A percentile compares a stretch with the other conserved stretches of the same genome.
These are phyloP conservation scores for Canavalia gladiata DNA, from an alignment of 306 rosid genomes.

Conservation along the genomic window DNA sequence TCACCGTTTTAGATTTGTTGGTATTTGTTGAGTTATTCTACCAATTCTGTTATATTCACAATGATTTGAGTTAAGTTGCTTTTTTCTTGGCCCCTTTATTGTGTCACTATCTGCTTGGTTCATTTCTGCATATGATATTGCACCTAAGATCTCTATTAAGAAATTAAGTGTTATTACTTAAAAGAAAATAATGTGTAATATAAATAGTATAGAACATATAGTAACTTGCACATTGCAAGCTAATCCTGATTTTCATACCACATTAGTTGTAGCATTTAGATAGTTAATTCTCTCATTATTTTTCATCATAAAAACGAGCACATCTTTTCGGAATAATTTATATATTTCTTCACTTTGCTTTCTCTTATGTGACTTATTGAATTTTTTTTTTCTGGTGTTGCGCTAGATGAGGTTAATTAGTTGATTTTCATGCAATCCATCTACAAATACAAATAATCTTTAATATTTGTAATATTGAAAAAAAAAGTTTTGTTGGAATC, in stretches of 20 bases:
- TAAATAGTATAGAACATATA: background rate
- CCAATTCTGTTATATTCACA: no score
- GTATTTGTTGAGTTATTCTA: no score
- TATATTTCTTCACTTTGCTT: background rate
- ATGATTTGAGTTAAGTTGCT: no score
- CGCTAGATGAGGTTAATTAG: no score
- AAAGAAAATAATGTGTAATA: background rate
- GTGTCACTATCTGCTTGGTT: no score
- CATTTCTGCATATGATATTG: no score
- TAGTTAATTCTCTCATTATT: slow-evolving; percentile 48
- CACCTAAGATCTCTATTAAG: background rate
- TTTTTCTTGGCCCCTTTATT: no score
- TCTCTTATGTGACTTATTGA: background rate
- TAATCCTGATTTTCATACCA: slow-evolving; percentile 89
- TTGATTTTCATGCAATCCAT: no score
- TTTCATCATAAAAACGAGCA: background rate
- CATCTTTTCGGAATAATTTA: background rate
- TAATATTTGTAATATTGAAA: no score
- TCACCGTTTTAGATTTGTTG: no score
- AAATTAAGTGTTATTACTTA: background rate
- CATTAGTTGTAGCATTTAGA: slow-evolving; percentile 92
- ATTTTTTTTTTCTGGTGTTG: background rate
- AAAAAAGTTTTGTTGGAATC: no score
- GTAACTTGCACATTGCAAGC: slow-evolving; percentile 59
- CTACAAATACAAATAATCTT: no score